Evolutionary conservation across 1,139 yeast species (phyloP), one percentile per base, ranked within the genome.

Genomic region (Arxiozyma slooffiae): DNA sequence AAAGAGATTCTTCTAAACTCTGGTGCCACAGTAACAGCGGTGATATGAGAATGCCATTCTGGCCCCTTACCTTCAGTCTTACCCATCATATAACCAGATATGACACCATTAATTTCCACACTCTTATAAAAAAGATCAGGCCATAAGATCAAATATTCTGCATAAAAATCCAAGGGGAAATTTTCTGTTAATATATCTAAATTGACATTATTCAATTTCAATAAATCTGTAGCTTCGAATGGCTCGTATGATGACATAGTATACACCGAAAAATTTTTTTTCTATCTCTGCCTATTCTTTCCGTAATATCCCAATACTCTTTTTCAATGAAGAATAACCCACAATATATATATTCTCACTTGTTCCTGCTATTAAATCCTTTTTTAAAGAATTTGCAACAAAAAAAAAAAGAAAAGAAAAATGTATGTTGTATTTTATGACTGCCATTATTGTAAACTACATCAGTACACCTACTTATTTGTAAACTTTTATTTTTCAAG

Each of bases 1-100:
- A 90, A 71, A 1, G 96, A 95, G 21, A 92, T 75, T 53, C 98
- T 72, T 53, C 99, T 73, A 62, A 85, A 90, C 50, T 81, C 82
- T 24, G 86, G 82, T 54, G 85, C 85, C 0, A 94, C 85, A 0
- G 98, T 89, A 2, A 94, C 96, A 0, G 98, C 98, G 0, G 97
- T 89, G 52, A 94, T 89, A 67, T 94, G 99, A 0, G 96, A 81
- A 63, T 94, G 99, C 96, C 97, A 92, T 57, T 89, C 95, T 50
- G 76, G 79, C 18, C 76, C 79, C 22, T 73, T 71, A 1, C 98
- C 98, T 67, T 94, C 98, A 3, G 95, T 83, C 67, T 94, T 94
- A n/a, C 95, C 98, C 80, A 94, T 82, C 95, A 94, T 82, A 61
- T 85, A 85, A 0, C 92, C 94, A 46, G 83, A 79, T 22, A 78